These are phyloP conservation scores for Cordyceps farinosa DNA, from an alignment of 2,329 filamentous ascomycete species.

Conservation along the genomic window DNA sequence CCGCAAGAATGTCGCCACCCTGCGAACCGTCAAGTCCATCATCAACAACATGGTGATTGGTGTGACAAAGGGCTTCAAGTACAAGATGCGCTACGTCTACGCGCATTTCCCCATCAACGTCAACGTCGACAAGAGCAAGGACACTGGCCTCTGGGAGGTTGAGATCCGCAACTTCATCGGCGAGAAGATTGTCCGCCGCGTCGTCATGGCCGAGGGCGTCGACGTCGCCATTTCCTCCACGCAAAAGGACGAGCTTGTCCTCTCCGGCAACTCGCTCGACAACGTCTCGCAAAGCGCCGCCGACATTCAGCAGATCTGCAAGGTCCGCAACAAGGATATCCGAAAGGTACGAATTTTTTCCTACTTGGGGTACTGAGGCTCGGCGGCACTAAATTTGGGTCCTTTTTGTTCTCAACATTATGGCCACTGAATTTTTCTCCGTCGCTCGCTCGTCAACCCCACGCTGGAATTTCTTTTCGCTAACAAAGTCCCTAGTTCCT, in stretches of 20 bases:
- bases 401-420: not conserved
- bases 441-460: not conserved
- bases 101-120: conserved; percentile 99
- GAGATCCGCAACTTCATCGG: conserved; percentile 99
- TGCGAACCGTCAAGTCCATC: conserved; percentile 95
- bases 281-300: conserved; percentile 95
- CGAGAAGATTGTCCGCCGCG: conserved; percentile 97
- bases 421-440: no score
- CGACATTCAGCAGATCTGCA: conserved; percentile 99
- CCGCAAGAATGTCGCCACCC: conserved; percentile 96
- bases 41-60: conserved; percentile 99
- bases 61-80: conserved; percentile 99
- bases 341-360: conserved; percentile 68
- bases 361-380: not conserved
- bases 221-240: conserved; percentile 84
- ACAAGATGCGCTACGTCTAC: conserved; percentile 99
- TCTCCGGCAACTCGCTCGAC: conserved; percentile 93
- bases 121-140: conserved; percentile 94
- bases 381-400: not conserved
- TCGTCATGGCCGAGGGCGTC: conserved; percentile 86
- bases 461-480: conserved; percentile 21
- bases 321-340: conserved; percentile 99
- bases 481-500: conserved; percentile 66
- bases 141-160: conserved; percentile 83
- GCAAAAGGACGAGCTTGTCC: conserved; percentile 96